Evolutionary conservation across 2,329 filamentous ascomycete species (phyloP), one percentile per base, ranked within the genome.

Genomic region (Amauroascus niger): DNA sequence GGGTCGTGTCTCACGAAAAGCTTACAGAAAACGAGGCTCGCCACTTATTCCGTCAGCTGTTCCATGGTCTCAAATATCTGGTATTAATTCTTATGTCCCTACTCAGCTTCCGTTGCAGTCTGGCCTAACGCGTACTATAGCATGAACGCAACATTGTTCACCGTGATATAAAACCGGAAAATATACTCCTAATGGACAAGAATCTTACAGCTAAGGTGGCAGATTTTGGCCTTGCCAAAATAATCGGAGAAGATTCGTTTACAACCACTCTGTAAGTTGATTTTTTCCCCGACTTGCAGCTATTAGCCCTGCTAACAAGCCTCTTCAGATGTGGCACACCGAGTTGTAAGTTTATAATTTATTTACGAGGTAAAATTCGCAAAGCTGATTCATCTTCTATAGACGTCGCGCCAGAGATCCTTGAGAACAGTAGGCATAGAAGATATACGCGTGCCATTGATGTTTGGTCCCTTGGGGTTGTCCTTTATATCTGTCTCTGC

Each of bases 61-160:
- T 98, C 68, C 84, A 95, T 59, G 93, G 88, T 20, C 79, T 97
- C 59, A 97, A 96, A 68, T 97, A 98, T 68, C 67, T 98, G 74
- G 91, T 96, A 77, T 71, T 82, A 70, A 20, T 41, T 37, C 18
- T 20, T 39, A 43, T 3, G 40, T 22, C 18, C 18, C 6, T 11
- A 44, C 16, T 13, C 7, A 24, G 4, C n/a, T 35, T n/a, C 33
- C 11, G 18, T 18, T 43, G 16, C 39, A 14, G 8, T 37, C 14
- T 2, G 4, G 13, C 24, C 41, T 14, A 22, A 20, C 18, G 56
- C 24, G 18, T 7, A 13, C 48, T 43, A 59, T 61, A 58, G 91
- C 93, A 98, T 67, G 93, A 97, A 57, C 87, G 93, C 58, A 94
- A 93, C 63, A 95, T 98, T 67, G 90, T 97, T 4, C 93, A 98